Base-by-base conservation (phyloP, 768 basidiomycete genomes). In the Amanita exitialis region DNA sequence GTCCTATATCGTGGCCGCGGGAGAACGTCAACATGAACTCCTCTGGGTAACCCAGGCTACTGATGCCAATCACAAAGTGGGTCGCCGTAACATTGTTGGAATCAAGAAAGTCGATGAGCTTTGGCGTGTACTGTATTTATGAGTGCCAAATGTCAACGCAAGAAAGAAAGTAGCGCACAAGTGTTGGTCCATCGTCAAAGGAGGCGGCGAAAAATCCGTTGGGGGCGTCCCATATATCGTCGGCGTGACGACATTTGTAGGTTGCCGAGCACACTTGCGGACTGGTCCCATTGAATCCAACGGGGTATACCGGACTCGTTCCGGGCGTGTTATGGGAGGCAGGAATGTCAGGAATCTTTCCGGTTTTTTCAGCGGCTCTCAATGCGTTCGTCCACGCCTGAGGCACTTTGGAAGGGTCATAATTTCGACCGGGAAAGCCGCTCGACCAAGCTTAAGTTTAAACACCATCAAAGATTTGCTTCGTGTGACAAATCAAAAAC, bases 21-120 rank as follows among this genome's bases (percentile, higher is more conserved):
- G 71, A 63, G 59, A 79, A 79, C 0, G 80, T 81, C 8, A 61
- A 59, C 52, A 68, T 55, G 65, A 92, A 90, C 42, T 72, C 58
- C 7, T 70, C 61, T 3, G 80, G 77, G 60, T 86, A 69, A 37
- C 61, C 46, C 23, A 86, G 58, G 52, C 93, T 86, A 61, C 91
- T 86, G 30, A 75, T 61, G 15, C 93, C 93, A 56, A 96, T 94
- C 73, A 92, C 79, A 64, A 94, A 95, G 62, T 94, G 90, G 4
- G 92, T 94, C 3, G 81, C 82, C n/a, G 65, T 74, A 51, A 80
- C 64, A 53, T 83, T 78, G 52, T 93, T 75, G n/a, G 69, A 49
- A 53, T 72, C 56, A 44, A 95, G 70, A 63, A 90, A 94, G 6
- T 76, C 58, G 59, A 87, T 77, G 16, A 95, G 75, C 9, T 54